Conservation (phyloP, 139 green algal genomes). For the Chlorella vulgaris region DNA sequence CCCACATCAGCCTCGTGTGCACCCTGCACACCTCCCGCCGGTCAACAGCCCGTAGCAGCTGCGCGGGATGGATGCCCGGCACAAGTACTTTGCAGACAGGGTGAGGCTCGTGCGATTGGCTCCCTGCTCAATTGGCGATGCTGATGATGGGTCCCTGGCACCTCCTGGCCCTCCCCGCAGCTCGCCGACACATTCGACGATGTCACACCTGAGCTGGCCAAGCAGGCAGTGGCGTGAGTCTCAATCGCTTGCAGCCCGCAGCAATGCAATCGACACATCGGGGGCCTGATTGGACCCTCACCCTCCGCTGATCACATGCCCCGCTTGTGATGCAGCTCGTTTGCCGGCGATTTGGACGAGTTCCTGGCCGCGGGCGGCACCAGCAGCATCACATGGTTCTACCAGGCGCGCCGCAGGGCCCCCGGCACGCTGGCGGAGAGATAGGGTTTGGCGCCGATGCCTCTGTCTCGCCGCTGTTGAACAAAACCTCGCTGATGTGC, state of each 20-base stretch:
- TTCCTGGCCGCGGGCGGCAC: conserved; percentile 66
- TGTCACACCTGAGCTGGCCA: background rate
- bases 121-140: background rate
- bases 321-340: conserved; percentile 47
- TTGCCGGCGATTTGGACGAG: conserved; percentile 60
- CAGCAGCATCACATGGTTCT: conserved; percentile 61
- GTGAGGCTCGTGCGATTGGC: background rate
- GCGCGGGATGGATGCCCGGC: conserved; percentile 9
- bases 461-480: no score
- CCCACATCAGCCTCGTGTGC: no score
- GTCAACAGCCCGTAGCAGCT: background rate
- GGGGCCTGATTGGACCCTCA: no score
- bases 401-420: conserved; percentile 58
- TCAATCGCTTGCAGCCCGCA: background rate
- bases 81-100: conserved; percentile 3
- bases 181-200: background rate
- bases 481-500: no score
- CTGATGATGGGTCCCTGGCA: no score
- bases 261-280: background rate
- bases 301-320: background rate
- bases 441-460: no score
- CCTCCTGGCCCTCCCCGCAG: no score
- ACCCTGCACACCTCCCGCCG: background rate
- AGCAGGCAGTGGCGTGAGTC: conserved; percentile 15
- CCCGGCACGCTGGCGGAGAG: no score